Base-by-base conservation (phyloP, 1,284 basidiomycete species). In the Sanghuangporus weigelae region DNA sequence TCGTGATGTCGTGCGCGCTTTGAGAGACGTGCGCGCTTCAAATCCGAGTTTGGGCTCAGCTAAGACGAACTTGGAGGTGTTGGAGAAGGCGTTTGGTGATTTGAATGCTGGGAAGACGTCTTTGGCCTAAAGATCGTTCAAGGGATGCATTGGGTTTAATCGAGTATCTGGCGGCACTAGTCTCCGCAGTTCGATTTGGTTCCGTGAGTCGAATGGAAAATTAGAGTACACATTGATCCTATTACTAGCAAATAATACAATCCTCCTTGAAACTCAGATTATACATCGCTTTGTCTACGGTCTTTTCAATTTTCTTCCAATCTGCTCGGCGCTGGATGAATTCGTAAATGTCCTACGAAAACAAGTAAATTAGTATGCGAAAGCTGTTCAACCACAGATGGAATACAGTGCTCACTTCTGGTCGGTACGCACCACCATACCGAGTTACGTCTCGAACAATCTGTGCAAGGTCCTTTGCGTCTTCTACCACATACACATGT, bases 261-360 rank as follows among this genome's bases (percentile, higher is more conserved):
- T 96, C 94, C 73, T 96, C 94, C 72, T 89, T 92, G 71, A 95
- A 94, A 69, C 91, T 94, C 62, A 96, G 75, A 71, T 93, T 95
- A 77, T 96, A 96, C 94, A 96, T 92, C 59, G 92, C 89, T 79
- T 95, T 95, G 78, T 97, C 95, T 50, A 97, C 95, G 16, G 85
- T 89, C 74, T 93, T 95, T 74, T 97, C 94, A 67, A 97, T 97
- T 78, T 92, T 94, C 77, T 96, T 96, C 95, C 95, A 97, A 74
- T 98, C 95, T 4, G 92, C 90, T 46, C 95, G 82, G 14, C 95
- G 79, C 74, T 96, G 94, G 69, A 96, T 92, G 71, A 96, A 96
- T 74, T 96, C 94, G 73, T 96, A 96, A 48, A 96, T 84, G 71
- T 92, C 90, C 93, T 96, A 67, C 23, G 38, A 50, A 12, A 19